These are phyloP conservation scores for Syzygium grande DNA, from an alignment of 345 rosid species.

Conservation along the genomic window DNA sequence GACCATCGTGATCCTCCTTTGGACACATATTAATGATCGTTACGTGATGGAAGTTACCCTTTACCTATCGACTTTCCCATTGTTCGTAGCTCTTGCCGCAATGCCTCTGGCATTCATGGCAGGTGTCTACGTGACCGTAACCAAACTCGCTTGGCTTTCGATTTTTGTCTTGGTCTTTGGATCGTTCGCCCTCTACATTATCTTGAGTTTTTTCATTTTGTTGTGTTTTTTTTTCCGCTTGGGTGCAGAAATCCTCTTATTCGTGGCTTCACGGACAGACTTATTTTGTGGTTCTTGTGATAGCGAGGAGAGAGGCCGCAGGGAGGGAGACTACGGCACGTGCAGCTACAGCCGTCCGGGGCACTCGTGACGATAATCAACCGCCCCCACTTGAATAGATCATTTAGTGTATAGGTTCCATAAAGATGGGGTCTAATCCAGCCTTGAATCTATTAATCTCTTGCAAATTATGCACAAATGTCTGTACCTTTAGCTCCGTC, in stretches of 20 bases:
- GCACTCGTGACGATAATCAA: neutral
- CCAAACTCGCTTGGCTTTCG: neutral
- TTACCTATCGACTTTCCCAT: too few relatives aligned
- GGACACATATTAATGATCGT: neutral
- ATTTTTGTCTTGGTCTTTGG: neutral
- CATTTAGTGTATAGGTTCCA: neutral
- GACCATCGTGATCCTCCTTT: neutral
- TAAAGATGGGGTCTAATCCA: neutral
- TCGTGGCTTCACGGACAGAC: neutral
- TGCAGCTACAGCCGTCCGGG: neutral
- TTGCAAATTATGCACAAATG: neutral
- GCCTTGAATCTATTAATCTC: too few relatives aligned
- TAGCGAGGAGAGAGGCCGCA: neutral
- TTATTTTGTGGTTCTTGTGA: neutral
- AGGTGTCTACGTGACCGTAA: neutral
- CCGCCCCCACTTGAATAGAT: neutral
- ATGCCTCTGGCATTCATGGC: neutral
- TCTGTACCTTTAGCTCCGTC: neutral
- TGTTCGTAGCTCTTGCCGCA: fast-evolving
- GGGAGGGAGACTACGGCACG: too few relatives aligned
- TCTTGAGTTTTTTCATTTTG: neutral
- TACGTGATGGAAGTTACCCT: too few relatives aligned
- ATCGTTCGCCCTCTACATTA: neutral
- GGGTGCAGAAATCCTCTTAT: neutral
- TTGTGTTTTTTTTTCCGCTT: neutral